phyloP scores from a whole-genome alignment of 129 eudicot genomes.

The Pittosporum tobira region DNA sequence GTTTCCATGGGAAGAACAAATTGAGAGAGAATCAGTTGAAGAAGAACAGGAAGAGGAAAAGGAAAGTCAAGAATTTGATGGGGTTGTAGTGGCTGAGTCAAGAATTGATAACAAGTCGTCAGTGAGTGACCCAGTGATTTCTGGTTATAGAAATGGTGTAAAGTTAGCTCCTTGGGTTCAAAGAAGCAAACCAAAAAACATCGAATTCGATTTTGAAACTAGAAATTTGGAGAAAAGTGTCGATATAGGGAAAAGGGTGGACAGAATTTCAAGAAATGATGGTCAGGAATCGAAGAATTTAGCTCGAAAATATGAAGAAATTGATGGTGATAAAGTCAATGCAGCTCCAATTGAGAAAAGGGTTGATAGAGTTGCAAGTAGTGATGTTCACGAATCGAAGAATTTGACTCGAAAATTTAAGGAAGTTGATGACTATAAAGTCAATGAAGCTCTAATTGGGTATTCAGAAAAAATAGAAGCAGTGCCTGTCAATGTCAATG shows the following conservation, averaged over 20 bases:
- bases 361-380: constrained; percentile 6
- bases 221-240: not conserved
- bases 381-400: not conserved
- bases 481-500: constrained; percentile 10
- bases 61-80: not conserved
- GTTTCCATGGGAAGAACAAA: constrained; percentile 65
- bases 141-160: constrained; percentile 11
- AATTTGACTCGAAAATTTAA: constrained; percentile 1
- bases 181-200: constrained; percentile 32
- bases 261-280: not conserved
- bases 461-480: constrained; percentile 12
- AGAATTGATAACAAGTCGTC: constrained; percentile 17
- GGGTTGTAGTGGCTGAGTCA: constrained; percentile 17
- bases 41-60: constrained; percentile 9
- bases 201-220: constrained; percentile 23
- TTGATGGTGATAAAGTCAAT: constrained; percentile 16
- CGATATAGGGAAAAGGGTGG: not conserved
- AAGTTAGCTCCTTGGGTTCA: constrained; percentile 65
- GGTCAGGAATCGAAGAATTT: not conserved
- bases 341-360: constrained; percentile 12
- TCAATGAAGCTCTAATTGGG: constrained; percentile 10
- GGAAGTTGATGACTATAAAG: constrained; percentile 16
- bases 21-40: not conserved
- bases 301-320: constrained; percentile 4
- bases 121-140: constrained; percentile 23